Evolutionary conservation across 2,329 filamentous ascomycete species (phyloP), one percentile per base, ranked within the genome.

Genomic region (Leptographium lundbergii): DNA sequence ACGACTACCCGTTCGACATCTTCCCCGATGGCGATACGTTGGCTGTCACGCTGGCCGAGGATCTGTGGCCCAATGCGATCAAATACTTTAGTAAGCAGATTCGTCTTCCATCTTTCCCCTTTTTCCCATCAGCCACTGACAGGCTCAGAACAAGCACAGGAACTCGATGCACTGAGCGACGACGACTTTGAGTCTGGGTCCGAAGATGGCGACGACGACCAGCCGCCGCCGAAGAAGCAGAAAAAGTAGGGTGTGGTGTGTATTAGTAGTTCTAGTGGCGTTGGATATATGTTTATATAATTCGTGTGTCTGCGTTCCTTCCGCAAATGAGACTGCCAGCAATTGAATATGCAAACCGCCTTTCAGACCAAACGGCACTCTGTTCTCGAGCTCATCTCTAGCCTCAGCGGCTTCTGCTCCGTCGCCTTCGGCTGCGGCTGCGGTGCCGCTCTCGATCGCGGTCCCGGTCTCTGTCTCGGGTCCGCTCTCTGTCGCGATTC

Each of bases 21-120:
- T 96, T 94, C 77, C 87, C 88, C n/a, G 84, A 84, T 51, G 92
- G 89, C 25, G 90, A 95, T 65, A 87, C 91, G 62, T 72, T 97
- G 54, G 91, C 91, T 47, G 80, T 90, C 63, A 79, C 84, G 61
- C 78, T 97, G 65, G 84, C 87, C 10, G 91, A 97, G 69, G 92
- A 97, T 66, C 75, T 97, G 57, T 96, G 87, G 86, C 88, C 89
- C 54, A 84, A 85, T 63, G 92, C 91, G 60, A 86, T 95, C 71
- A 89, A 88, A 72, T 95, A 94, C 75, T 97, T 94, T 75, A 88
- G 89, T 94, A 77, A 74, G 88, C 81, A 13, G 2, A 29, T 9
- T 3, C 34, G 45, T 17, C 27, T 29, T 47, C 47, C 56, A 58
- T 42, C 56, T 58, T 62, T 54, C 59, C 55, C 61, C 19, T 62